Evolutionary conservation across 2,329 filamentous ascomycete species (phyloP), one percentile per base, ranked within the genome.

Genomic region (Fusarium domesticum): DNA sequence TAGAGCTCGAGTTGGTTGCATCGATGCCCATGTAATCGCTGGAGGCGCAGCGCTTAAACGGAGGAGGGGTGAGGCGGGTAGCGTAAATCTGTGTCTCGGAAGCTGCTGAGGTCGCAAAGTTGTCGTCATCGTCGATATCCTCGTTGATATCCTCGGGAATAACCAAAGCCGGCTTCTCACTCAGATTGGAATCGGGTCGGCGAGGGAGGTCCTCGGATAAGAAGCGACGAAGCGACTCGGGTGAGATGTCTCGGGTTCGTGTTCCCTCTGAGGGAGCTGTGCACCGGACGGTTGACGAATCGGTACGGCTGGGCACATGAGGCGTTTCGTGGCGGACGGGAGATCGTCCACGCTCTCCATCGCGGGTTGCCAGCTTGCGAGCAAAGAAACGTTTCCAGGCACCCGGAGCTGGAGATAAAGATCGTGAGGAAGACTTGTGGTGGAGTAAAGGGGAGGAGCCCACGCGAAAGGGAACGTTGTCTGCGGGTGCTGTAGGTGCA

Each of bases 51-150:
- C 73, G 70, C 48, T 70, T 70, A 34, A 70, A 68, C 0, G 78
- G 78, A 1, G 78, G 77, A 7, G 78, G 77, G 3, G 78, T 80
- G 14, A 81, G 63, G 32, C 68, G 64, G 2, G 75, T 77, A 16
- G 67, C 60, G 45, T 70, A 74, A 1, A 69, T 60, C 17, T 69
- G 64, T 3, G 48, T 67, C 41, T 80, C 77, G 0, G 72, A 72
- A 6, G 64, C 57, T 4, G 74, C 71, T 1, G 75, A 74, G 4
- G 70, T 73, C n/a, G 78, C 78, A 55, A 84, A 83, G 64, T 83
- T 83, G 51, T 81, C 77, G 53, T 83, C 79, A 48, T 83, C 78
- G 38, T 82, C 78, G 35, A 67, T 67, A 60, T 73, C 68, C 32
- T 61, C 64, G 20, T 57, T 55, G 30, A 64, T 59, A 6, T 69